Percentiles rank a stretch among this genome's conserved stretches.
phyloP scores from a whole-genome alignment of 106 monocot species.

The Amphibolis antarctica region DNA sequence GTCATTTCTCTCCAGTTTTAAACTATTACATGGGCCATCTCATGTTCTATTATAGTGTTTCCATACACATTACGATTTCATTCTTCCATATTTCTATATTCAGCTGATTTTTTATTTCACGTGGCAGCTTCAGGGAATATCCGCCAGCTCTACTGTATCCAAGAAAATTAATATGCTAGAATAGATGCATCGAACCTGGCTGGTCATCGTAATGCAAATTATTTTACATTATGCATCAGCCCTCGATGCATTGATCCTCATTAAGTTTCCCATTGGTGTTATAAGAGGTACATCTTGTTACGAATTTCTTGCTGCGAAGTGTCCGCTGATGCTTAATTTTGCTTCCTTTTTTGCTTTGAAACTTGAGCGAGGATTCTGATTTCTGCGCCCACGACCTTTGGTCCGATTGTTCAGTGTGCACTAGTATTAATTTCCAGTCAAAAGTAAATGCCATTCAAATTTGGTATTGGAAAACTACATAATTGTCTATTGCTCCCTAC shows the following conservation, averaged over 20 bases:
- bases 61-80: not conserved
- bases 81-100: not conserved
- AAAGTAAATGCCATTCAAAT: too few relatives aligned
- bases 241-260: not conserved
- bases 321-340: not conserved
- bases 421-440: too few relatives aligned
- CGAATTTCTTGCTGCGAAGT: not conserved
- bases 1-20: too few relatives aligned
- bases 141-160: slow-evolving; percentile 80
- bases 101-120: not conserved
- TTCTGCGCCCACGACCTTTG: not conserved
- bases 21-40: not conserved
- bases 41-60: not conserved
- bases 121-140: slow-evolving; percentile 81
- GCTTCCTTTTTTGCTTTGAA: not conserved
- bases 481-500: too few relatives aligned
- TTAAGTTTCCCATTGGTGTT: not conserved
- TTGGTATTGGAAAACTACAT: too few relatives aligned
- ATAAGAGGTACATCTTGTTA: not conserved
- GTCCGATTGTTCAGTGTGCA: not conserved
- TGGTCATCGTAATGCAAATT: not conserved
- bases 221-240: not conserved
- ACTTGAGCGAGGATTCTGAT: slow-evolving; percentile 1
- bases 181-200: not conserved
- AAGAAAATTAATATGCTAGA: slow-evolving; percentile 38